phyloP scores from a whole-genome alignment of 495 filamentous ascomycete genomes.

The Aspergillus ellipticus region DNA sequence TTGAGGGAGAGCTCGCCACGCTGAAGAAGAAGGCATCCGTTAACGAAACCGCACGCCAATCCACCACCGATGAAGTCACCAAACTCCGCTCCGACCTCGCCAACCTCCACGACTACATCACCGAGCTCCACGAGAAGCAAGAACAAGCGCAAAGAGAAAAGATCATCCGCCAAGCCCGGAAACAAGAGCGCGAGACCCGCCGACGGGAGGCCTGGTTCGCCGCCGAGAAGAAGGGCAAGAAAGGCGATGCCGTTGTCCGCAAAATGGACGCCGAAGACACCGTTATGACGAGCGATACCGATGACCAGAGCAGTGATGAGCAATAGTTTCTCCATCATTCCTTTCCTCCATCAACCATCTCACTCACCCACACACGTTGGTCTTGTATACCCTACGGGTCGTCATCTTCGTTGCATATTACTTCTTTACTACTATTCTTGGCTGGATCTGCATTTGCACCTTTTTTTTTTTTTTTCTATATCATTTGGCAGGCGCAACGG shows the following conservation, averaged over 20 bases:
- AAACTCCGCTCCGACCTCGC: constrained; percentile 36
- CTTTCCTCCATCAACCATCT: too few species aligned
- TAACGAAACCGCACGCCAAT: constrained; percentile 37
- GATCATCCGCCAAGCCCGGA: constrained; percentile 36
- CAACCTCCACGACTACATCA: constrained; percentile 40
- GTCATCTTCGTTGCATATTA: background rate
- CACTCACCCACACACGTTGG: too few species aligned
- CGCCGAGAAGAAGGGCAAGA: constrained; percentile 44
- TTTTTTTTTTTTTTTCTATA: background rate
- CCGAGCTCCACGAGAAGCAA: constrained; percentile 39
- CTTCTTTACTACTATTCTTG: background rate
- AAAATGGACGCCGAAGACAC: constrained; percentile 38
- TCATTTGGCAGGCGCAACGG: constrained; percentile 4
- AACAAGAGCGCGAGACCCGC: constrained; percentile 37
- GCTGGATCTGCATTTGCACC: background rate
- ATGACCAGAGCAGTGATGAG: constrained; percentile 38
- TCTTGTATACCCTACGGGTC: background rate
- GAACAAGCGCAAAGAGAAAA: constrained; percentile 34
- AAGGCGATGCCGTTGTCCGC: constrained; percentile 36
- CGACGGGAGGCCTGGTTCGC: constrained; percentile 45
- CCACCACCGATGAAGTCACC: constrained; percentile 35
- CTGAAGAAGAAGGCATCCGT: constrained; percentile 39
- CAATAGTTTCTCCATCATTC: constrained; percentile 9
- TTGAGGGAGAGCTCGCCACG: constrained; percentile 33
- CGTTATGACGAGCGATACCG: constrained; percentile 33